Percentiles rank a stretch among this genome's conserved stretches.
phyloP scores from a whole-genome alignment of 495 filamentous ascomycete genomes.

The Penicillium steckii region DNA sequence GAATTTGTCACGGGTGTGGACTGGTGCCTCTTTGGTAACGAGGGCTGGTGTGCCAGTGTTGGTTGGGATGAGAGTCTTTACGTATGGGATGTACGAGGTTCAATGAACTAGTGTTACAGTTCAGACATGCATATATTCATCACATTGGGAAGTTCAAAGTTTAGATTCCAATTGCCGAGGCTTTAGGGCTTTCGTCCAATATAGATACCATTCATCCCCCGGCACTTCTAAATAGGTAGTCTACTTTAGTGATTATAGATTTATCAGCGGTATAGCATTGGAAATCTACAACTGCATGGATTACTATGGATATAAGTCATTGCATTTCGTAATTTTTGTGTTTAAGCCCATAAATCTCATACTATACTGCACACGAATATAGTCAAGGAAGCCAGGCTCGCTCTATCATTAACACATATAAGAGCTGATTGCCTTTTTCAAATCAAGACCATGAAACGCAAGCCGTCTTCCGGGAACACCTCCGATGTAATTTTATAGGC shows the following conservation, averaged over 20 bases:
- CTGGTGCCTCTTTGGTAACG: conserved; percentile 94
- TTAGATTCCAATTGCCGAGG: no score
- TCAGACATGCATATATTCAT: neutral
- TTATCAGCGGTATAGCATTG: no score
- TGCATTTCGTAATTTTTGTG: conserved; percentile 25
- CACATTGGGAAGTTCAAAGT: neutral
- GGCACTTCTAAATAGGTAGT: no score
- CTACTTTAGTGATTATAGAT: no score
- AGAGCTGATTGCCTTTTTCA: neutral
- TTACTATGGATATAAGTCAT: conserved; percentile 16
- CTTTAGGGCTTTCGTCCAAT: no score
- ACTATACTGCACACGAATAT: neutral
- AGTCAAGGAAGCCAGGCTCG: neutral
- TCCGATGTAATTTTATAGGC: neutral
- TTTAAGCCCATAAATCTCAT: neutral
- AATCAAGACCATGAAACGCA: neutral
- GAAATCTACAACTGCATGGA: no score
- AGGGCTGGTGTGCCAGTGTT: conserved; percentile 91
- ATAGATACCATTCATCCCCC: no score
- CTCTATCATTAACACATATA: neutral
- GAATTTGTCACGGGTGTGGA: conserved; percentile 98
- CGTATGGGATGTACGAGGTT: conserved; percentile 82
- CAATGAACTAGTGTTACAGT: conserved; percentile 47
- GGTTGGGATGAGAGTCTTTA: conserved; percentile 91
- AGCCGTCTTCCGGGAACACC: neutral